Base-by-base conservation (phyloP, 2,329 filamentous ascomycete genomes). In the Bipolaris bicolor region DNA sequence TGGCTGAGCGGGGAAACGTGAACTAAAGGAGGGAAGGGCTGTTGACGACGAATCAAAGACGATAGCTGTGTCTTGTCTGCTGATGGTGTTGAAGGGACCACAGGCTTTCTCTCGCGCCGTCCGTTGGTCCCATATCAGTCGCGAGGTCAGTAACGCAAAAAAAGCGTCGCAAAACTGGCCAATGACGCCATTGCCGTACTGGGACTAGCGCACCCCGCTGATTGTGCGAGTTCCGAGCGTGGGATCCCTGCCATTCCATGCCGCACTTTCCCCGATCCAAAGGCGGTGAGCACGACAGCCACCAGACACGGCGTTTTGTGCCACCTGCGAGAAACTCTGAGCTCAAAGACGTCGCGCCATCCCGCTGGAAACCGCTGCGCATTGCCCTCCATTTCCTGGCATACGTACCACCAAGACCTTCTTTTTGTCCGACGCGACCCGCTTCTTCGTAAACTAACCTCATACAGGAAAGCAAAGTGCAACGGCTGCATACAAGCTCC, bases 221-320 rank as follows among this genome's bases (percentile, higher is more conserved):
- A 36, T 37, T 33, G 46, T 49, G 55, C 49, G 46, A 24, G 7
- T 37, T 56, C 52, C 55, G 63, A 54, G 49, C 51, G 37, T 18
- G 41, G 26, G 7, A 40, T 45, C 55, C 64, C 58, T 63, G 60
- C 54, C 52, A 36, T 26, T 9, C 36, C 24, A 48, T 50, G 60
- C 61, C 58, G 61, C 53, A 52, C 57, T 40, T 65, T 57, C 49
- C 58, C 49, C 20, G 41, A 55, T 54, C 1, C 13, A 15, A 4
- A 24, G 61, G 63, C 65, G 67, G 65, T 66, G 55, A 61, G 54
- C 7, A 52, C 52, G 51, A 57, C 61, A 58, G 55, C 57, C 40
- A 39, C 52, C 57, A 43, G 56, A 41, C 43, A 33, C 34, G 41
- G 41, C 16, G 45, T 64, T 57, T 61, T 61, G 15, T 60, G 60